A percentile compares a stretch with the other conserved stretches of the same genome.
phyloP scores from a whole-genome alignment of 139 green algal genomes.

The Klebsormidium nitens region DNA sequence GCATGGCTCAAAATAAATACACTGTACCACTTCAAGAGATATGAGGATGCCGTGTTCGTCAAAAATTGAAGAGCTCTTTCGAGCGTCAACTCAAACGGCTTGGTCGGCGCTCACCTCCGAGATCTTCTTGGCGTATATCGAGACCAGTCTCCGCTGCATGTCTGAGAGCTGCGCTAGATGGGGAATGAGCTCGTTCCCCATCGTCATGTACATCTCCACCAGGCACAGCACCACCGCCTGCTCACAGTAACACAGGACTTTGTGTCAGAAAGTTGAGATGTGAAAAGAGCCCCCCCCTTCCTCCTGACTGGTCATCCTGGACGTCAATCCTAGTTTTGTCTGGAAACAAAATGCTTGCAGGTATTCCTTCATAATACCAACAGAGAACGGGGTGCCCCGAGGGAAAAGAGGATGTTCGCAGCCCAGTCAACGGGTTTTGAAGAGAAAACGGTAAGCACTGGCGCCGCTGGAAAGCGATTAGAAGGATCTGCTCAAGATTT shows the following conservation, averaged over 20 bases:
- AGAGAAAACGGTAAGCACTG: too few species aligned
- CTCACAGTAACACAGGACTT: neutral
- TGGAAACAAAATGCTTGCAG: neutral
- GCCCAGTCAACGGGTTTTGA: neutral
- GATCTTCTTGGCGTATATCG: conserved; percentile 60
- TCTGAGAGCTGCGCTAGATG: conserved; percentile 46
- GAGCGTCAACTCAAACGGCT: too few species aligned
- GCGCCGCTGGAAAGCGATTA: too few species aligned
- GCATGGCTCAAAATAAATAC: too few species aligned
- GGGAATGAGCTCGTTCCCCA: conserved; percentile 48
- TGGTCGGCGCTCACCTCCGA: too few species aligned
- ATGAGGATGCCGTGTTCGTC: too few species aligned
- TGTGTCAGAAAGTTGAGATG: neutral
- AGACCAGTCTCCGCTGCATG: conserved; percentile 58
- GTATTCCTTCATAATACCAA: neutral
- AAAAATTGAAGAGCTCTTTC: too few species aligned
- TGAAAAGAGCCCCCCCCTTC: neutral
- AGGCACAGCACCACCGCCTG: conserved; percentile 36
- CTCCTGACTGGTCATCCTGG: neutral
- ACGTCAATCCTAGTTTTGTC: neutral
- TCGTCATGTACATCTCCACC: conserved; percentile 32
- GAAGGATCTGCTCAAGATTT: neutral
- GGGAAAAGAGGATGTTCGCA: neutral
- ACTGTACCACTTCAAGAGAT: too few species aligned
- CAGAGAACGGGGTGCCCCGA: neutral